Base-by-base conservation (phyloP, 1,284 basidiomycete species). In the Quambalaria eucalypti region DNA sequence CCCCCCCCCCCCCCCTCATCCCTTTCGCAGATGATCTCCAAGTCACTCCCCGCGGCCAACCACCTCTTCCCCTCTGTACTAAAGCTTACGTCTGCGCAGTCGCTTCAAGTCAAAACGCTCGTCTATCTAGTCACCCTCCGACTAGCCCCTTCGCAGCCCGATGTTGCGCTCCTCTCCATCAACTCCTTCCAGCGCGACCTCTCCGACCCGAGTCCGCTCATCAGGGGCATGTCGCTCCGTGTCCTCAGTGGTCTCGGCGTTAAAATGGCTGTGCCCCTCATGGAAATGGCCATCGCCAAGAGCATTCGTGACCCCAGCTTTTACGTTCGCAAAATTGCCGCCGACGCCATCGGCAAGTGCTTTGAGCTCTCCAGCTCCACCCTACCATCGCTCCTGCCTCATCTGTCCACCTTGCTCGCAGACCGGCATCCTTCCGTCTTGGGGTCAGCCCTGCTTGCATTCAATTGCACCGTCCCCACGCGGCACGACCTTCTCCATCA, bases 131-230 rank as follows among this genome's bases (percentile, higher is more conserved):
- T 93, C 78, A 85, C 98, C 59, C 80, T 97, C 38, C 85, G 90
- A 60, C 93, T 95, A 77, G 91, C 93, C 44, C 64, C 58, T 48
- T 55, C 38, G 44, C 68, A 69, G 21, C 92, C 93, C 7, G 95
- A 98, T 77, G 84, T 98, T 51, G 88, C 95, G 0, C 79, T 99
- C 33, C 81, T 99, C 25, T 93, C 91, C 5, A 95, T 99, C 80
- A 99, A 99, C 78, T 95, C 93, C 9, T 97, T 97, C 74, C 95
- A 99, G 77, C 90, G 91, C 76, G 95, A 99, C 78, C 81, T 98
- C 19, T 85, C 86, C 1, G 93, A 98, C 71, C 80, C 85, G 7
- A 95, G 87, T 58, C 93, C 95, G 0, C 83, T 97, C 65, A 73
- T 78, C n/a, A 73, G 78, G n/a, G 88, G 88, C 10, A 95, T 95